Evolutionary conservation across 2,329 filamentous ascomycete species (phyloP), one percentile per base, ranked within the genome.

Genomic region (Ophiostoma pallidulum): DNA sequence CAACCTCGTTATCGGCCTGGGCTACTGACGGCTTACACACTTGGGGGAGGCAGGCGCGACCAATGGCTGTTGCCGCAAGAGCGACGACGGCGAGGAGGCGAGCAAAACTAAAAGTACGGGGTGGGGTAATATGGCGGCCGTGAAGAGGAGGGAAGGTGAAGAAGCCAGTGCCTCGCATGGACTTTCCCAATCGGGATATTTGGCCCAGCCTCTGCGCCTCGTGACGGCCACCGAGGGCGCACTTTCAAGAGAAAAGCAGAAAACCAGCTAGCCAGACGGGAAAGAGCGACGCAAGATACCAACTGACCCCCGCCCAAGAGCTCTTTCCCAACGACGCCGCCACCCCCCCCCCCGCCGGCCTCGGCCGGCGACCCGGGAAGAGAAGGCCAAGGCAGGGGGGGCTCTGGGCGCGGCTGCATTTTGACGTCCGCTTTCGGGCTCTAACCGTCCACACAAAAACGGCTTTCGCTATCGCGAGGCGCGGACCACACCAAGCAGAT

Each of bases 1-100:
- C n/a, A n/a, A n/a, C n/a, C n/a, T 18, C 35, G 36, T 46, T 46
- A 46, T 46, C 44, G 44, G 36, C 44, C n/a, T n/a, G 35, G 35
- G 35, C 19, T 33, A 46, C 44, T 38, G 33, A 40, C 44, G 36
- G 44, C 44, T 40, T 46, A 26, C 28, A 13, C 13, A 26, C 24
- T n/a, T n/a, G n/a, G 14, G 24, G 24, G 39, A 20, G 33, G 26
- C 33, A 45, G 43, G 43, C 14, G 41, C 22, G 13, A 36, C 41
- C 22, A 10, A 19, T 31, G 16, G 3, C 36, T 44, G 31, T 22
- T 24, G 24, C 10, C 24, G 24, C 19, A 41, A 5, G 45, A 47
- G 38, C 45, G 45, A 47, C 45, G 18, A 20, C 44, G 44, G 44
- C 37, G 37, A 46, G 8, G 36, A 40, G 18, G 28, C 18, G 35